phyloP scores from a whole-genome alignment of 1,284 basidiomycete species.

The Marasmius sp. region DNA sequence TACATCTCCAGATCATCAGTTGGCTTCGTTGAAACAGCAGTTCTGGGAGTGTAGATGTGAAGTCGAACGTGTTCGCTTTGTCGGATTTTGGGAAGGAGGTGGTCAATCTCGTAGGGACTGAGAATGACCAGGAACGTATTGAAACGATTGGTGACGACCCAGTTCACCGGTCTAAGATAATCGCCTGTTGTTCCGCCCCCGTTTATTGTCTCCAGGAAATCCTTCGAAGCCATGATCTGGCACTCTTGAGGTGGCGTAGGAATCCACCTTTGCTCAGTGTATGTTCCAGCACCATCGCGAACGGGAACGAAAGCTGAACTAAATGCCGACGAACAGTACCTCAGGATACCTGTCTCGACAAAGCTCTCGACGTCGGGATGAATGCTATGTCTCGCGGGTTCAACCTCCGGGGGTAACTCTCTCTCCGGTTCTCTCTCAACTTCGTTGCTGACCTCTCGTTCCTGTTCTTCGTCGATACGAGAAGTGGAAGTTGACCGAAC shows the following conservation, averaged over 20 bases:
- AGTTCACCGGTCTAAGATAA: conserved; percentile 44
- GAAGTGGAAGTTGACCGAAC: conserved; percentile 15
- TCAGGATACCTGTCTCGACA: conserved; percentile 23
- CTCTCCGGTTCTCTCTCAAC: conserved; percentile 39
- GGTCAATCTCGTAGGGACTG: conserved; percentile 47
- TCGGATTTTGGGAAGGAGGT: conserved; percentile 38
- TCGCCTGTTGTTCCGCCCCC: conserved; percentile 18
- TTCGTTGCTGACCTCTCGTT: conserved; percentile 47
- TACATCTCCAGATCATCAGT: conserved; percentile 41
- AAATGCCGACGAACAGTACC: neutral
- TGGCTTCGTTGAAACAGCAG: conserved; percentile 32
- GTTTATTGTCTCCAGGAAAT: conserved; percentile 30
- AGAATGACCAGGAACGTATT: conserved; percentile 30
- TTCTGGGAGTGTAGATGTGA: conserved; percentile 43
- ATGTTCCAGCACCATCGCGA: neutral
- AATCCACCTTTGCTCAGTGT: neutral
- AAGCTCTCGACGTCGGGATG: conserved; percentile 27
- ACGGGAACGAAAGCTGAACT: conserved; percentile 7
- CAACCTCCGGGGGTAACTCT: conserved; percentile 30
- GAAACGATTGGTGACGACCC: conserved; percentile 34
- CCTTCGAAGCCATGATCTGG: conserved; percentile 26
- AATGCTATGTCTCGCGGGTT: conserved; percentile 24
- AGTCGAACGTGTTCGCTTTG: conserved; percentile 32
- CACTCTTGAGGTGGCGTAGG: neutral
- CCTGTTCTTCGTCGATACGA: conserved; percentile 47